These are phyloP conservation scores for Xylariaceae sp. DNA, from an alignment of 2,329 filamentous ascomycete genomes.

Conservation along the genomic window DNA sequence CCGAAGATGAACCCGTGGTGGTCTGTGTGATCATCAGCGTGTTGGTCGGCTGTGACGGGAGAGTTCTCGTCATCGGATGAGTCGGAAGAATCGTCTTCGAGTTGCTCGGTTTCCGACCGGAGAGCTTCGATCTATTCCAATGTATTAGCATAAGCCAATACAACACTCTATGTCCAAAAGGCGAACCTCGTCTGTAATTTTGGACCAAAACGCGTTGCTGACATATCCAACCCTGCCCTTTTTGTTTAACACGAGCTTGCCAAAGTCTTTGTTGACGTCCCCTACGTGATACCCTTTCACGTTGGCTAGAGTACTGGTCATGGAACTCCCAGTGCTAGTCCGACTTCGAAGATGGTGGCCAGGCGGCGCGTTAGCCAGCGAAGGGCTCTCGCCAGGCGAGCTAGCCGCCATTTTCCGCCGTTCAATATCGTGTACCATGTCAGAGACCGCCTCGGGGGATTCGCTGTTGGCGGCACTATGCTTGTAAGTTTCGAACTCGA, in stretches of 20 bases:
- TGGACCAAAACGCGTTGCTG: slow-evolving; percentile 72
- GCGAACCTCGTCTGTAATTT: slow-evolving; percentile 64
- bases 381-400: slow-evolving; percentile 20
- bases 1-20: slow-evolving; percentile 70
- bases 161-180: neutral
- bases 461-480: slow-evolving; percentile 33
- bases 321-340: slow-evolving; percentile 28
- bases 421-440: slow-evolving; percentile 23
- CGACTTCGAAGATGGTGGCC: slow-evolving; percentile 16
- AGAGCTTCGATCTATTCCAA: slow-evolving; percentile 32
- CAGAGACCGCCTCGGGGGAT: slow-evolving; percentile 35
- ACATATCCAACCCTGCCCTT: slow-evolving; percentile 65
- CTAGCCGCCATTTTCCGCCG: slow-evolving; percentile 21
- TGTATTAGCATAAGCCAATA: slow-evolving; percentile 6
- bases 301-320: slow-evolving; percentile 16
- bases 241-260: slow-evolving; percentile 65
- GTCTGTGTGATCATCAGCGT: slow-evolving; percentile 36
- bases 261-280: slow-evolving; percentile 51
- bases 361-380: slow-evolving; percentile 14
- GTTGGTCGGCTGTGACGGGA: slow-evolving; percentile 36
- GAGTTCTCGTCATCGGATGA: slow-evolving; percentile 56
- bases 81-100: slow-evolving; percentile 52
- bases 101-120: slow-evolving; percentile 44
- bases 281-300: slow-evolving; percentile 24
- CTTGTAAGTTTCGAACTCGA: slow-evolving; percentile 48